Base-by-base conservation (phyloP, 2,329 filamentous ascomycete species). In the Keithomyces neogunnii region DNA sequence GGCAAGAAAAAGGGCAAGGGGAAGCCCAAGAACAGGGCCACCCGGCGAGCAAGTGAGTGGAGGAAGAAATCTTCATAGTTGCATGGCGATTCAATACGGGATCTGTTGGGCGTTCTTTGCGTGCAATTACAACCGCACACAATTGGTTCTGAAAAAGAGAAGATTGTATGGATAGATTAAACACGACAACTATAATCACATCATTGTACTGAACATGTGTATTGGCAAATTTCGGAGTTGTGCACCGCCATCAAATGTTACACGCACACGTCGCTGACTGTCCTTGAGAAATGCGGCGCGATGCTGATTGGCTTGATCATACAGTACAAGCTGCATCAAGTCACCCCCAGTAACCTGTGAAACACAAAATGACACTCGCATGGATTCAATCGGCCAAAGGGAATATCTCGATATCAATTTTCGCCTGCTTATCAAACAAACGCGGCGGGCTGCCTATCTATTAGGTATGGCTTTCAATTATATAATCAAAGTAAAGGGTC, bases 1-100 rank as follows among this genome's bases (percentile, higher is more conserved):
- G 50, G 53, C 55, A 84, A 77, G 64, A 80, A 80, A 57, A 80
- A 79, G 60, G 66, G 65, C 55, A 81, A 77, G 62, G 70, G 63
- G 52, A 67, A 64, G 49, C 68, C 70, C 5, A 65, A 67, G 52
- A 67, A 62, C 36, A 67, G 71, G 44, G 62, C 72, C 31, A 64
- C 71, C 4, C 63, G 60, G 50, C 63, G 74, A 48, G 70, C 71
- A 8, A 60, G 68, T 3, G 68, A 69, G 38, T 78, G 76, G 72
- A 73, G 71, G 60, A 71, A 72, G 60, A 70, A 73, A 60, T 62
- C 52, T 29, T 30, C 7, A 44, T 30, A 30, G 40, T 5, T 11
- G 28, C 26, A 7, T 44, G 3, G 19, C 19, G 13, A 2, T 28
- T 30, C 11, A 5, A 44, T 44, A 19, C 1, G 19, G 19, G 19